Base-by-base conservation (phyloP, 192 early-diverging fungal genomes). In the Coemansia nantahalensis region DNA sequence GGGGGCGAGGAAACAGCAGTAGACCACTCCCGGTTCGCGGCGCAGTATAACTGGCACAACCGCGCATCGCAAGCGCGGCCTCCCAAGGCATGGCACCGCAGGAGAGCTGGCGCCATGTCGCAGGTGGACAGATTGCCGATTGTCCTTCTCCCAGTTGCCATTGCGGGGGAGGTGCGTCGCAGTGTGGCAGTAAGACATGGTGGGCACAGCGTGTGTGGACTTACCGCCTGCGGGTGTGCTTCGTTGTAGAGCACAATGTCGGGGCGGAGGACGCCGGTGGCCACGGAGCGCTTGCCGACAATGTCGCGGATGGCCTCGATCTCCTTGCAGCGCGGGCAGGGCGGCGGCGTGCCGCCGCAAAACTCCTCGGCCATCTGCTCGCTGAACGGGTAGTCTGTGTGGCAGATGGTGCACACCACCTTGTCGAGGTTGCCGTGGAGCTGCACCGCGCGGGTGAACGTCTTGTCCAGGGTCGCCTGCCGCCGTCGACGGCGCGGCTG, bases 241-340 rank as follows among this genome's bases (percentile, higher is more conserved):
- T 98, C 96, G 56, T 95, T 94, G 79, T 98, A 98, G 7, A 98
- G 73, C 4, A 98, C 90, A 71, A 98, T 90, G 58, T 90, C 88
- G 14, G 96, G 96, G 52, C 94, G 77, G 21, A 98, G 54, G 7
- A 83, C 82, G 7, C 96, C 96, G 9, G 85, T 71, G 8, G 84
- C 73, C 1, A 89, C 51, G 9, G 79, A 66, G 46, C 96, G 80
- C 64, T 94, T 95, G 16, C 93, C 94, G 6, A 70, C 67, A 30
- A 70, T 47, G 31, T 59, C 66, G 8, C 79, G 55, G 16, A 49
- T 66, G 17, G 54, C 39, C 14, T 77, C 60, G 32, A 66, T 60
- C 23, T 80, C 71, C n/a, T 75, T 59, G 62, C 88, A 90, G 2
- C 54, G 47, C 0, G 79, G 79, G 21, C 74, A 77, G 0, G 62